Percentiles rank a stretch among this genome's conserved stretches.
phyloP scores from a whole-genome alignment of 2,329 filamentous ascomycete species.

The Polytolypa hystricis region DNA sequence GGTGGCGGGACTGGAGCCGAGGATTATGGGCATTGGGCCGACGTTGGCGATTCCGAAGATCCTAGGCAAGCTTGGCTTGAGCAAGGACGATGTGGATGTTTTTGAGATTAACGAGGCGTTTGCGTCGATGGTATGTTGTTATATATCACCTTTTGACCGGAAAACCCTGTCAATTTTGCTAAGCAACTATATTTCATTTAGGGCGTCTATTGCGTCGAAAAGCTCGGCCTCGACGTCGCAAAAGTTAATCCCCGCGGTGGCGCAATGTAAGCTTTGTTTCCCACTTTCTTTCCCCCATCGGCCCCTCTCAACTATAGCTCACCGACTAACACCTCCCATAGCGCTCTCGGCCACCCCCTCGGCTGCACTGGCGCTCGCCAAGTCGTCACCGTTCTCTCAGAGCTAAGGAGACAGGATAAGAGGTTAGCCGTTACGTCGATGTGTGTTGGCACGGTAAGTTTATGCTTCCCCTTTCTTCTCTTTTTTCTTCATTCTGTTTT shows the following conservation, averaged over 20 bases:
- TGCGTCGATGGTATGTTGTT: slow-evolving; percentile 44
- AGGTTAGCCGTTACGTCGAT: slow-evolving; percentile 81
- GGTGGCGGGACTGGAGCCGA: slow-evolving; percentile 71
- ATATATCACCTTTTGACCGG: background rate
- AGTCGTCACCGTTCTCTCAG: slow-evolving; percentile 77
- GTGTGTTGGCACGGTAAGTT: slow-evolving; percentile 78
- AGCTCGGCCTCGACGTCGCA: slow-evolving; percentile 63
- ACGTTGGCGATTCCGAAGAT: slow-evolving; percentile 88
- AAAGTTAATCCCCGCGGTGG: slow-evolving; percentile 96
- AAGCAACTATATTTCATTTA: slow-evolving; percentile 32
- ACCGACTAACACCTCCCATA: slow-evolving; percentile 9
- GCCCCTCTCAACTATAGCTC: slow-evolving; percentile 5
- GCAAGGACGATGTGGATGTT: slow-evolving; percentile 30
- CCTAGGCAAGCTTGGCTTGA: slow-evolving; percentile 67
- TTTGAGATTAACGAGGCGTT: slow-evolving; percentile 72
- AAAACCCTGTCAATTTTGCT: slow-evolving; percentile 4
- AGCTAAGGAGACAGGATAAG: slow-evolving; percentile 67
- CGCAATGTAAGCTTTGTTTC: slow-evolving; percentile 47
- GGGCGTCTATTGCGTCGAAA: slow-evolving; percentile 79
- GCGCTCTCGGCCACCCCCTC: slow-evolving; percentile 79
- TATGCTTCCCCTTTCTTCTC: slow-evolving; percentile 33
- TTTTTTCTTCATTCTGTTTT: no score
- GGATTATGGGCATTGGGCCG: slow-evolving; percentile 87
- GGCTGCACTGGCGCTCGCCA: slow-evolving; percentile 86
- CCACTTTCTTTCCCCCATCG: background rate